phyloP scores from a whole-genome alignment of 345 rosid genomes.

The Anacardium occidentale region DNA sequence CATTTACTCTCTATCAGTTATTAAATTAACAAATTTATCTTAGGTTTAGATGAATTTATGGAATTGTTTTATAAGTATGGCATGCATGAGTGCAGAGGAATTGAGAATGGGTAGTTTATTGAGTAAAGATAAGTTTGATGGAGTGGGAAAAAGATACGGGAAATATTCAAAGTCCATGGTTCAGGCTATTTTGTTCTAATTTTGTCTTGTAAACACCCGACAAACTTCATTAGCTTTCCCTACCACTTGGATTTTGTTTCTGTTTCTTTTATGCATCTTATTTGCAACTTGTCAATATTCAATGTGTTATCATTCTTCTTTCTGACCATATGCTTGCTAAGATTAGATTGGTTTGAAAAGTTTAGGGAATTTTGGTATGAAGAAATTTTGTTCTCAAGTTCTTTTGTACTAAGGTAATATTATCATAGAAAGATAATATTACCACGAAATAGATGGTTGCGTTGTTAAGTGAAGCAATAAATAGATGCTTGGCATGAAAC shows the following conservation, averaged over 20 bases:
- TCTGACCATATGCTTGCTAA: background rate
- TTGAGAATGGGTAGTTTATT: conserved; percentile 14
- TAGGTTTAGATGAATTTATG: background rate
- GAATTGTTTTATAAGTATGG: background rate
- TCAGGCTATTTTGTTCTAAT: conserved; percentile 10
- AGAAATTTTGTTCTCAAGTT: too few species aligned
- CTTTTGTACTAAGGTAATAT: background rate
- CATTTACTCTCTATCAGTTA: background rate
- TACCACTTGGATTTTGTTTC: conserved; percentile 23
- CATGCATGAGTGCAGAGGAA: conserved; percentile 4
- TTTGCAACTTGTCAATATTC: background rate
- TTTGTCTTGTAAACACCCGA: conserved; percentile 26
- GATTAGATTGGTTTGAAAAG: background rate
- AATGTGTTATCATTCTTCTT: background rate
- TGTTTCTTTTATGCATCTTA: conserved; percentile 9
- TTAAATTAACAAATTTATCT: too few species aligned
- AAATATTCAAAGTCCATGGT: conserved; percentile 30
- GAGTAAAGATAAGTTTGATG: conserved; percentile 8
- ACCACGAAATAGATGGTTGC: too few species aligned
- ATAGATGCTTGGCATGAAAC: background rate
- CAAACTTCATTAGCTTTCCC: conserved; percentile 22
- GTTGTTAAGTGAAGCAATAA: conserved; percentile 13
- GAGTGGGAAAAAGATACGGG: conserved; percentile 27
- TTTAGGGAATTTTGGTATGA: too few species aligned
- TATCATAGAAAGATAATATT: background rate